A percentile compares a stretch with the other conserved stretches of the same genome.
Evolutionary conservation across 2,329 filamentous ascomycete genomes (phyloP).

Genomic region (Alternaria angustiovoidea): DNA sequence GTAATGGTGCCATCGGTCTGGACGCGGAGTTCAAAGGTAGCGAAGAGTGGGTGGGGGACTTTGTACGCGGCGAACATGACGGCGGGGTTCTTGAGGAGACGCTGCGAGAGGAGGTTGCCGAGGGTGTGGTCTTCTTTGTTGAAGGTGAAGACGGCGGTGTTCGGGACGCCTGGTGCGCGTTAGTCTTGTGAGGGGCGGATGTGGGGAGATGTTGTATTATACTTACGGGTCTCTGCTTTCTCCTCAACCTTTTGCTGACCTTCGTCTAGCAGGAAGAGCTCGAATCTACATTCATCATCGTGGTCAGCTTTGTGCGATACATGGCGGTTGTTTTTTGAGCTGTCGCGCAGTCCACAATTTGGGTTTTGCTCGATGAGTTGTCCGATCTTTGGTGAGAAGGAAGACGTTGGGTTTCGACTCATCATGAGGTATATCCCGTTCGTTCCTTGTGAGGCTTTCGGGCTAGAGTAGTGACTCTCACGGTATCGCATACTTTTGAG

Average conservation of each 20-base stretch:
- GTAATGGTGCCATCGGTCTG: constrained; percentile 90
- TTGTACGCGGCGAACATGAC: constrained; percentile 95
- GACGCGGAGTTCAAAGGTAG: constrained; percentile 75
- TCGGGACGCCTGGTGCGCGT: constrained; percentile 76
- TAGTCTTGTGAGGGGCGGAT: constrained; percentile 5
- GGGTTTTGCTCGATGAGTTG: constrained; percentile 23
- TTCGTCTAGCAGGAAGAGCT: constrained; percentile 86
- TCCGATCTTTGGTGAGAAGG: constrained; percentile 14
- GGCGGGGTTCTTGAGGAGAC: constrained; percentile 83
- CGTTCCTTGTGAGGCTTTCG: not conserved
- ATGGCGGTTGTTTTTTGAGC: constrained; percentile 10
- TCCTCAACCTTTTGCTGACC: constrained; percentile 95
- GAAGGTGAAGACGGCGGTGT: constrained; percentile 93
- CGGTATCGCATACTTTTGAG: not conserved
- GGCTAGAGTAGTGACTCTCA: not conserved
- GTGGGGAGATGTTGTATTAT: not conserved
- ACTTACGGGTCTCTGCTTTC: constrained; percentile 85
- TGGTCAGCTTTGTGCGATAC: constrained; percentile 28
- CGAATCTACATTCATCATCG: constrained; percentile 70
- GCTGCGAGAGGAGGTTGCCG: constrained; percentile 85
- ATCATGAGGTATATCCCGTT: constrained; percentile 2
- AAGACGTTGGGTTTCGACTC: constrained; percentile 1
- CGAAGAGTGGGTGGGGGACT: constrained; percentile 58
- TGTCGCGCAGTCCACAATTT: constrained; percentile 17
- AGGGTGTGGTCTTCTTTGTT: constrained; percentile 98